phyloP scores from a whole-genome alignment of 192 early-diverging fungal species.

The Backusella circina region DNA sequence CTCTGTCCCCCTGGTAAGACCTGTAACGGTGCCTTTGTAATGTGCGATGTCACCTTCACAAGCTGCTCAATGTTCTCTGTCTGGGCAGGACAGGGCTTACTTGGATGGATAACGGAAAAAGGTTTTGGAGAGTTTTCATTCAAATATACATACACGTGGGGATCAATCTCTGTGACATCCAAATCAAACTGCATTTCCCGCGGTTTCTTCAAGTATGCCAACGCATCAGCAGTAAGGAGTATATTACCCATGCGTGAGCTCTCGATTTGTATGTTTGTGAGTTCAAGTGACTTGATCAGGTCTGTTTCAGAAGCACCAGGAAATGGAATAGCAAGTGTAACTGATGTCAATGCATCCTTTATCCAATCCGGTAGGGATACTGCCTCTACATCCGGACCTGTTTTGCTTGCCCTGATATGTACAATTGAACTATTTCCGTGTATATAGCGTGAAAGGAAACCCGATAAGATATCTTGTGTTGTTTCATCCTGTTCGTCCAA shows the following conservation, averaged over 20 bases:
- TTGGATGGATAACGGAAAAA: conserved; percentile 24
- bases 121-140: conserved; percentile 8
- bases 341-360: conserved; percentile 12
- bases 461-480: neutral
- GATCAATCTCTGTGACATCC: conserved; percentile 19
- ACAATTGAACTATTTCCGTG: conserved; percentile 21
- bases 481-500: neutral
- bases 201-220: conserved; percentile 16
- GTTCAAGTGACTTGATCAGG: conserved; percentile 23
- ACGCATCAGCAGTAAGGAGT: conserved; percentile 24
- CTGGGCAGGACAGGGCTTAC: conserved; percentile 13
- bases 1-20: conserved; percentile 17
- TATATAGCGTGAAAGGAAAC: conserved; percentile 27
- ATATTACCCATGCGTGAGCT: conserved; percentile 8
- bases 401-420: conserved; percentile 19
- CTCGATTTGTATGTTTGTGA: conserved; percentile 26
- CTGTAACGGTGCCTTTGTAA: conserved; percentile 18
- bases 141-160: conserved; percentile 26
- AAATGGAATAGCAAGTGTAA: conserved; percentile 28
- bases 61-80: conserved; percentile 4
- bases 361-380: conserved; percentile 21
- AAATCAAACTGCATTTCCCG: conserved; percentile 27
- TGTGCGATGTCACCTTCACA: conserved; percentile 15
- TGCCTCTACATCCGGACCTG: conserved; percentile 4
- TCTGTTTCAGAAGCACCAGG: conserved; percentile 28